Evolutionary conservation across 192 early-diverging fungal genomes (phyloP), one percentile per base, ranked within the genome.

Genomic region (Coemansia sp.): DNA sequence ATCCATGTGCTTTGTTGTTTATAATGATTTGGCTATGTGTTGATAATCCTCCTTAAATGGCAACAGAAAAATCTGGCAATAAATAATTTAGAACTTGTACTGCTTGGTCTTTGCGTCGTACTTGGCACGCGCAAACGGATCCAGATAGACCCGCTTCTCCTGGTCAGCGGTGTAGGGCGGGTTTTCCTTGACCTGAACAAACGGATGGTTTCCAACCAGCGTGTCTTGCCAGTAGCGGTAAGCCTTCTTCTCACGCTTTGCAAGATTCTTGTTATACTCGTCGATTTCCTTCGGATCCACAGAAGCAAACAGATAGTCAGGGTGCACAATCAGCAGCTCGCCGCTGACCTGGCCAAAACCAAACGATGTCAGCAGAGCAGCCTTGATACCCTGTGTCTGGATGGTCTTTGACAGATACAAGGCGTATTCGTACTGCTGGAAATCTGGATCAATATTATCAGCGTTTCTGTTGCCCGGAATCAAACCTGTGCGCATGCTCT

Each of bases 381-480:
- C 89, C 63, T 87, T 88, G 70, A 91, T 82, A 18, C 90, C 90
- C 65, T 86, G 72, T 6, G 90, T 92, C 57, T 90, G 85, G 58
- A 92, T 85, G 5, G 88, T 74, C 62, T 80, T 85, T 51, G 90
- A 91, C 14, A 91, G 91, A 80, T 94, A 98, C 33, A 95, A 67
- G 48, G 92, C 81, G 76, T 94, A 86, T 64, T 94, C 91, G 72
- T 88, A 95, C 67, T 92, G 79, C 45, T 83, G 73, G 68, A 98
- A 86, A 1, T 89, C 81, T 45, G 84, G 83, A 55, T 66, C 72
- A 51, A 81, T 73, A 35, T 81, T 75, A 58, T 81, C 71, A 0
- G 79, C 73, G 68, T 98, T 95, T 71, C 94, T 92, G 85, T 98
- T 98, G 56, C 96, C 96, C 15, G 94, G 96, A 59, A 96, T 86